Evolutionary conservation across 768 basidiomycete species (phyloP).

Genomic region (Lyophyllum semitale): DNA sequence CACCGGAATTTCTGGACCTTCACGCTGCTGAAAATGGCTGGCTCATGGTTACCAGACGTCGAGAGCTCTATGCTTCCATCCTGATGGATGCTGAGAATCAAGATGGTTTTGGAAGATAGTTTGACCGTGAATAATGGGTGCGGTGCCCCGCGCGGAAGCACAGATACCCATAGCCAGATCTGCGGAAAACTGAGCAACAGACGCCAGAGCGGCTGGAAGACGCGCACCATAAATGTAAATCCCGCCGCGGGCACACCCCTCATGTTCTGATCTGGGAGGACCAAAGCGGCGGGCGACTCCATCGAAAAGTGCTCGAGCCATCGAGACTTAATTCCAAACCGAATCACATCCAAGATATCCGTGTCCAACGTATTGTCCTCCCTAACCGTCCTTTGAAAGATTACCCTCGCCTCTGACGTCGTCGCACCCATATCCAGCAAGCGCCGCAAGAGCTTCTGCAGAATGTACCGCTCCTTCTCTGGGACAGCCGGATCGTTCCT

Average conservation of each 20-base stretch:
- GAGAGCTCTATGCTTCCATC: conserved; percentile 60
- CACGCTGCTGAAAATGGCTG: conserved; percentile 45
- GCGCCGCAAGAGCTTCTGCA: conserved; percentile 65
- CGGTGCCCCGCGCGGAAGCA: conserved; percentile 32
- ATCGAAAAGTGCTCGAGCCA: conserved; percentile 83
- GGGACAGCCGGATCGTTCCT: conserved; percentile 22
- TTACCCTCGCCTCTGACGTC: conserved; percentile 58
- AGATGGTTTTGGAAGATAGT: conserved; percentile 26
- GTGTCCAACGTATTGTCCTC: conserved; percentile 53
- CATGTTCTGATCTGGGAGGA: conserved; percentile 45
- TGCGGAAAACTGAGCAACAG: conserved; percentile 17
- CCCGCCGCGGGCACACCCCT: conserved; percentile 61
- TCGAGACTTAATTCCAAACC: conserved; percentile 68
- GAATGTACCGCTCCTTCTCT: conserved; percentile 54
- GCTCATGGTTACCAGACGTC: conserved; percentile 38
- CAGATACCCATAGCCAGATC: conserved; percentile 54
- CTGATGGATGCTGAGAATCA: conserved; percentile 50
- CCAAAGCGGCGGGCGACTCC: conserved; percentile 54
- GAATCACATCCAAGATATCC: conserved; percentile 71
- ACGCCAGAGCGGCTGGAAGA: background rate
- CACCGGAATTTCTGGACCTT: conserved; percentile 59
- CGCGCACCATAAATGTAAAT: conserved; percentile 70
- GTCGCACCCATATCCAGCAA: conserved; percentile 76
- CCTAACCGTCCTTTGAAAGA: conserved; percentile 61
- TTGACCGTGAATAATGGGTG: conserved; percentile 41